A percentile compares a stretch with the other conserved stretches of the same genome.
Evolutionary conservation across 169 alveolate species (phyloP).

Genomic region (Plasmodium gallinaceum): DNA sequence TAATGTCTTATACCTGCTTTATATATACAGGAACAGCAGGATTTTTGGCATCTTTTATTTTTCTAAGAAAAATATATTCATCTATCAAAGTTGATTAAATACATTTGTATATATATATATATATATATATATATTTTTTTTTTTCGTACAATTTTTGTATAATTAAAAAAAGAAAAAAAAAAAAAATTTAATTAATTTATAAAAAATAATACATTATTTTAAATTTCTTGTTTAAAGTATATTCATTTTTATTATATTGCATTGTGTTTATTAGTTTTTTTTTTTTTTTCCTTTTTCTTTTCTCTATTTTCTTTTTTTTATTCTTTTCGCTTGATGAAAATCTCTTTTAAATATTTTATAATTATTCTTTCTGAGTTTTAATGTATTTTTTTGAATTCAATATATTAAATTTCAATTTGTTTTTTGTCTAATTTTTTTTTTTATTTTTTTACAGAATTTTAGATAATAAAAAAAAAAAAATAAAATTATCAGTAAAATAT

Average conservation of each 20-base stretch:
- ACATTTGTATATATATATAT: constrained; percentile 4
- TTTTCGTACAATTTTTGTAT: not conserved
- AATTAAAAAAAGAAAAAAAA: not conserved
- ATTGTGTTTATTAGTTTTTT: not conserved
- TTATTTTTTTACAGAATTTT: too few species aligned
- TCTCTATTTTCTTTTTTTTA: not conserved
- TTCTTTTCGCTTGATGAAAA: not conserved
- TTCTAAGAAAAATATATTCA: constrained; percentile 85
- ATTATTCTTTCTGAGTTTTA: not conserved
- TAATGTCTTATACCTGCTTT: constrained; percentile 83
- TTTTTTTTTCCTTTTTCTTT: constrained; percentile 1
- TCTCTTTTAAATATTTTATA: constrained; percentile 3
- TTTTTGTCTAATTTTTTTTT: too few species aligned
- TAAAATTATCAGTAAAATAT: too few species aligned
- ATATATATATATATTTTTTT: constrained; percentile 6
- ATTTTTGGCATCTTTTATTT: constrained; percentile 85
- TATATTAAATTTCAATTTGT: too few species aligned
- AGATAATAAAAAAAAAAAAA: too few species aligned
- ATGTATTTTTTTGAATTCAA: too few species aligned
- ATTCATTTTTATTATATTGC: not conserved
- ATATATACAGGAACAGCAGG: constrained; percentile 89
- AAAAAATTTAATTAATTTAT: not conserved
- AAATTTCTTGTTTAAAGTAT: not conserved
- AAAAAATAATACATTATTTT: not conserved
- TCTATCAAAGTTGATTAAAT: constrained; percentile 83